A percentile compares a stretch with the other conserved stretches of the same genome.
These are phyloP conservation scores for Nothophytophthora sp. DNA, from an alignment of 352 stramenopile genomes.

Conservation along the genomic window DNA sequence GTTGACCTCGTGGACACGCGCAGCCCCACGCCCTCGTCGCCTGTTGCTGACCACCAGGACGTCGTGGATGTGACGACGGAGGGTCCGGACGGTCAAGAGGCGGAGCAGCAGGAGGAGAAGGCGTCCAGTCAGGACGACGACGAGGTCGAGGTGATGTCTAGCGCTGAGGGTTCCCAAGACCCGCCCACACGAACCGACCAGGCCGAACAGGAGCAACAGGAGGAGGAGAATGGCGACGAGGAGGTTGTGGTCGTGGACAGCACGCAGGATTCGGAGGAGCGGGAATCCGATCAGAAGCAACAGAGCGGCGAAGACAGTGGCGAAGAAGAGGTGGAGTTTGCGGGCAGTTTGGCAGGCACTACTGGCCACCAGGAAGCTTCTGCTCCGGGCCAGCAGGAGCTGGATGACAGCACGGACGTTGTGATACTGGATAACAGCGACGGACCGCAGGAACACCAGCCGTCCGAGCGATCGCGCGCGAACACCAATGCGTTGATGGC, in stretches of 20 bases:
- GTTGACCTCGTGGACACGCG: too few species aligned
- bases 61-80: neutral
- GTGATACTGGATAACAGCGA: slow-evolving; percentile 3
- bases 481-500: slow-evolving; percentile 16
- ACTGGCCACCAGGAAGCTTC: neutral
- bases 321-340: slow-evolving; percentile 25
- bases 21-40: too few species aligned
- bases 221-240: neutral
- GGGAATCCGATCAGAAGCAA: too few species aligned
- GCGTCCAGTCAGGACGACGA: neutral
- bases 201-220: neutral
- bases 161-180: neutral
- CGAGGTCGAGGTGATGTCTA: neutral
- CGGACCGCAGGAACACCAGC: neutral
- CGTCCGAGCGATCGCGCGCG: slow-evolving; percentile 19
- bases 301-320: too few species aligned
- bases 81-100: neutral
- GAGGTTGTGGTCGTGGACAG: slow-evolving; percentile 3
- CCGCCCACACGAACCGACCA: neutral
- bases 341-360: slow-evolving; percentile 10
- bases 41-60: too few species aligned
- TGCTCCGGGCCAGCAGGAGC: slow-evolving; percentile 1
- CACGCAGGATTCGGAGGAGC: too few species aligned
- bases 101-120: neutral
- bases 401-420: slow-evolving; percentile 6